A percentile compares a stretch with the other conserved stretches of the same genome.
phyloP scores from a whole-genome alignment of 306 rosid species.

The barrel medic (Medicago truncatula) region MtrunA17r5.0-ANR NC_053048.1:52618501-52619000 shows the following conservation, averaged over 20 bases:
- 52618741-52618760: not conserved
- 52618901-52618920: not conserved
- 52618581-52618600: not conserved
- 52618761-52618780: not conserved
- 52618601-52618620: constrained; percentile 1
- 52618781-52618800: not conserved
- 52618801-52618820: not conserved
- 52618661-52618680: not conserved
- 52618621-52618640: constrained; percentile 4
- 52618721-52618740: not conserved
- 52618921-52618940: not conserved
- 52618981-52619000: constrained; percentile 10
- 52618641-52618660: not conserved
- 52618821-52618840: not conserved
- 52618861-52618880: not conserved
- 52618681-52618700: not conserved
- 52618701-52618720: not conserved
- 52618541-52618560: not conserved
- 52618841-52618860: not conserved
- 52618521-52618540: not conserved
- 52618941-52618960: no score
- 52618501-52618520: not conserved
- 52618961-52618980: not conserved
- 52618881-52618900: not conserved
- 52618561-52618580: not conserved